A percentile compares a stretch with the other conserved stretches of the same genome.
Evolutionary conservation across 1,284 basidiomycete genomes (phyloP).

Genomic region (Trichosporon sp.): DNA sequence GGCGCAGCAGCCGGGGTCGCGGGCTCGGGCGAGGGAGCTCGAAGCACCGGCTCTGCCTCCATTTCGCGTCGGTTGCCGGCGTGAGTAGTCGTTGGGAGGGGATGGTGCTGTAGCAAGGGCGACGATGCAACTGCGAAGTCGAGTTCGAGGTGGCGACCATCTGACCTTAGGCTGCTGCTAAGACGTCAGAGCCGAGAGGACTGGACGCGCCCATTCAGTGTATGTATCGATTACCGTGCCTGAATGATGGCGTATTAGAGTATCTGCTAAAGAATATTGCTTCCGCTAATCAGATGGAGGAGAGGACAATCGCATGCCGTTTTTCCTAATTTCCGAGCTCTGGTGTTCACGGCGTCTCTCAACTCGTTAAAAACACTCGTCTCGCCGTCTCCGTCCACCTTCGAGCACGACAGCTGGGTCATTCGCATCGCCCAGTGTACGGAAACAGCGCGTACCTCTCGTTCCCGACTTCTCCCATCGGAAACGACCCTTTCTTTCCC

Average conservation of each 20-base stretch:
- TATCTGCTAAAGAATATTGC: neutral
- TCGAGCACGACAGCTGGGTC: neutral
- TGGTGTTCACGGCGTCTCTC: neutral
- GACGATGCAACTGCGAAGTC: neutral
- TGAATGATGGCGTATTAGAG: neutral
- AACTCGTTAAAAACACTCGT: neutral
- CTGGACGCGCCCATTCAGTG: neutral
- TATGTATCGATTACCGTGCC: neutral
- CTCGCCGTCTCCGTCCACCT: constrained; percentile 3
- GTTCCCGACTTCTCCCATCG: neutral
- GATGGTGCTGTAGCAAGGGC: neutral
- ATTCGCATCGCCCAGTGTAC: neutral
- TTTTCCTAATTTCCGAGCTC: constrained; percentile 11
- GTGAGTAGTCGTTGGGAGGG: neutral
- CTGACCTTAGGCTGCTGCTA: neutral
- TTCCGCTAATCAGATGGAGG: constrained; percentile 1
- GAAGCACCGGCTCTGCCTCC: constrained; percentile 11
- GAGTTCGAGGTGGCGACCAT: neutral
- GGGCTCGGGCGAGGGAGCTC: constrained; percentile 1
- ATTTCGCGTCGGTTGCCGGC: constrained; percentile 7
- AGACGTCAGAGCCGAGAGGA: constrained; percentile 3
- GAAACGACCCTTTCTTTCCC: neutral
- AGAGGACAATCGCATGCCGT: constrained; percentile 10
- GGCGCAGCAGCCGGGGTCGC: neutral
- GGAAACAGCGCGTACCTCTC: neutral